Conservation (phyloP, 495 filamentous ascomycete genomes). For the Aspergillus saccharolyticus region DNA sequence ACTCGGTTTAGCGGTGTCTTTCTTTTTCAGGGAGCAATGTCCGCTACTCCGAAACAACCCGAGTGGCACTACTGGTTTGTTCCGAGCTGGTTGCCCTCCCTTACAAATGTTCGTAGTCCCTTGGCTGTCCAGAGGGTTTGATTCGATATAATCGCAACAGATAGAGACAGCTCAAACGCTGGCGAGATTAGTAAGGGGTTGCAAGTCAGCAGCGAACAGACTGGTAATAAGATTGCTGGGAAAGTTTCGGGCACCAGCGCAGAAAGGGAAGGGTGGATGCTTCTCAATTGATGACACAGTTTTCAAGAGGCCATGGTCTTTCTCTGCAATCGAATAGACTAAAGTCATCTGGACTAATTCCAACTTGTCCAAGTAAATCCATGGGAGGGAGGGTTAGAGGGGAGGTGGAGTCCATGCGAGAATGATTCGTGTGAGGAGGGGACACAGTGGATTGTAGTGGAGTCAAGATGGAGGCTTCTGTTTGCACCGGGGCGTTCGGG, state of each 20-base stretch:
- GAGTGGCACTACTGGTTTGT: neutral
- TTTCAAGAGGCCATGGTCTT: neutral
- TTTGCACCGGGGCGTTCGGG: slow-evolving; percentile 17
- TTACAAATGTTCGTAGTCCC: neutral
- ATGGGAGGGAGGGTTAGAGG: slow-evolving; percentile 8
- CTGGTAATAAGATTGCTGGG: slow-evolving; percentile 5
- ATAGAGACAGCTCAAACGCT: slow-evolving; percentile 8
- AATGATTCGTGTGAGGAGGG: neutral
- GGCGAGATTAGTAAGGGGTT: slow-evolving; percentile 2
- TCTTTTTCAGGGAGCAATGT: neutral
- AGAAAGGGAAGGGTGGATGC: slow-evolving; percentile 12
- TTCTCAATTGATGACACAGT: no score
- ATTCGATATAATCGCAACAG: neutral
- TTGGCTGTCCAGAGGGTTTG: neutral
- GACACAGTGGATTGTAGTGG: slow-evolving; percentile 5
- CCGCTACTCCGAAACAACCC: neutral
- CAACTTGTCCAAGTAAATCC: no score
- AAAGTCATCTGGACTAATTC: no score
- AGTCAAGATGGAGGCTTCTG: slow-evolving; percentile 2
- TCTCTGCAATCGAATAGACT: neutral
- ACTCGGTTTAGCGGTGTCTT: neutral
- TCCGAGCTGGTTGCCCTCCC: neutral
- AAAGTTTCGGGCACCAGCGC: slow-evolving; percentile 24
- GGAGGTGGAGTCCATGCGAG: neutral
- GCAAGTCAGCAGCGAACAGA: neutral